These are phyloP conservation scores for Sporisorium exsertum DNA, from an alignment of 1,284 basidiomycete genomes.

Conservation along the genomic window DNA sequence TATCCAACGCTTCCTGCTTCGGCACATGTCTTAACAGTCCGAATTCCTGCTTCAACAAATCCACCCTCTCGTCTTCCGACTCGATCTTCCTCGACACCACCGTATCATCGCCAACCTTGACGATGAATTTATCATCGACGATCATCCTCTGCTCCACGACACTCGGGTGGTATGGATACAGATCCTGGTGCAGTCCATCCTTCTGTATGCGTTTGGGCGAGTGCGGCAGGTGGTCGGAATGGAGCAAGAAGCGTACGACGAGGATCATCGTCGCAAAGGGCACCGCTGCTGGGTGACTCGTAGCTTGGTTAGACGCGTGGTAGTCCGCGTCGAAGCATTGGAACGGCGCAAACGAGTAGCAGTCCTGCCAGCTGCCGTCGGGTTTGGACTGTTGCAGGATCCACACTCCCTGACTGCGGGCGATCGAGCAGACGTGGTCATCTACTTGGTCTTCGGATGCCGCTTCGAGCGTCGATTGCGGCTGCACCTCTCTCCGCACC, in stretches of 20 bases:
- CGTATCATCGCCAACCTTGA: constrained; percentile 10
- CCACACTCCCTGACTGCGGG: constrained; percentile 15
- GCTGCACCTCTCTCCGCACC: constrained; percentile 6
- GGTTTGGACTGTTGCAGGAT: constrained; percentile 24
- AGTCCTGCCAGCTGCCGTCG: constrained; percentile 22
- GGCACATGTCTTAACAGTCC: constrained; percentile 21
- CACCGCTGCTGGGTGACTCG: not conserved
- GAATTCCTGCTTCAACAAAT: constrained; percentile 29
- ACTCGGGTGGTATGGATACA: constrained; percentile 45
- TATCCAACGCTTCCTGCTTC: constrained; percentile 14
- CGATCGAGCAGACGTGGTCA: not conserved
- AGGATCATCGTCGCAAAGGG: constrained; percentile 36
- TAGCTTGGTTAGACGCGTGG: constrained; percentile 15
- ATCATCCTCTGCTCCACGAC: constrained; percentile 35
- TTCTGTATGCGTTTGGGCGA: not conserved
- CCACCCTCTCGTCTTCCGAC: constrained; percentile 30
- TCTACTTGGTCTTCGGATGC: constrained; percentile 2
- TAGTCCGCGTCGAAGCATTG: constrained; percentile 34
- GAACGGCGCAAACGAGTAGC: constrained; percentile 27
- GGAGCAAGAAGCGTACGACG: constrained; percentile 21
- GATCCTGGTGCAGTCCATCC: constrained; percentile 13
- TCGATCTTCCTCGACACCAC: not conserved
- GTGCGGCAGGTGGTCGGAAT: not conserved
- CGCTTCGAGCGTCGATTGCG: constrained; percentile 10
- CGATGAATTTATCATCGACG: constrained; percentile 22